Percentiles rank a stretch among this genome's conserved stretches.
phyloP scores from a whole-genome alignment of 2,329 filamentous ascomycete species.

The Scedosporium boydii region DNA sequence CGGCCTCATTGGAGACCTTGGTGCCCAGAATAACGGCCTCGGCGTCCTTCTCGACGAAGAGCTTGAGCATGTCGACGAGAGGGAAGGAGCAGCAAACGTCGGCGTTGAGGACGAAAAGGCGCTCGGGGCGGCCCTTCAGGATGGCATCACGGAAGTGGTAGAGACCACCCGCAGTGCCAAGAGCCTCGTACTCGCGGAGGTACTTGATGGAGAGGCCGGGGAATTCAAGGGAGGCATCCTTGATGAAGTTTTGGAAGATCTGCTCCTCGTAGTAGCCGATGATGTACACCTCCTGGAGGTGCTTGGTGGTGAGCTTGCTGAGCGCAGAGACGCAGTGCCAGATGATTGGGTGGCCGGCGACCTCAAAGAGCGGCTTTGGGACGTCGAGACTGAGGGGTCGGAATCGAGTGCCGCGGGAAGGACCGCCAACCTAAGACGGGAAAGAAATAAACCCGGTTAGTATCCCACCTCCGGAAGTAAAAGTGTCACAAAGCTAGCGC shows the following conservation, averaged over 20 bases:
- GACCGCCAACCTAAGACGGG: conserved; percentile 69
- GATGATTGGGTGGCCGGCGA: conserved; percentile 96
- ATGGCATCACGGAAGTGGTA: conserved; percentile 99
- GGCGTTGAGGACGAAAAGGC: conserved; percentile 94
- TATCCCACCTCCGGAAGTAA: neutral
- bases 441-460: conserved; percentile 17
- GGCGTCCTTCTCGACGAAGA: conserved; percentile 90
- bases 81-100: conserved; percentile 99
- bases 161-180: conserved; percentile 90
- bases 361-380: conserved; percentile 97
- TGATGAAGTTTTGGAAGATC: conserved; percentile 97
- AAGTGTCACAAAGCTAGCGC: too few species aligned
- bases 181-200: conserved; percentile 90
- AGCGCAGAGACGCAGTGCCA: conserved; percentile 93
- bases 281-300: conserved; percentile 89
- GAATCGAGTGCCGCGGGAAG: conserved; percentile 91
- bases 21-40: conserved; percentile 96
- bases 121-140: conserved; percentile 87
- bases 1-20: conserved; percentile 79
- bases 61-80: conserved; percentile 84
- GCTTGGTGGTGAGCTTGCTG: conserved; percentile 69
- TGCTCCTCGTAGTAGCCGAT: conserved; percentile 98
- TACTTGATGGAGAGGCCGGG: conserved; percentile 87
- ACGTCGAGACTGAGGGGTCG: conserved; percentile 90
- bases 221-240: conserved; percentile 76